These are phyloP conservation scores for Angomonas deanei DNA, from an alignment of 208 protist species.

Conservation along the genomic window DNA sequence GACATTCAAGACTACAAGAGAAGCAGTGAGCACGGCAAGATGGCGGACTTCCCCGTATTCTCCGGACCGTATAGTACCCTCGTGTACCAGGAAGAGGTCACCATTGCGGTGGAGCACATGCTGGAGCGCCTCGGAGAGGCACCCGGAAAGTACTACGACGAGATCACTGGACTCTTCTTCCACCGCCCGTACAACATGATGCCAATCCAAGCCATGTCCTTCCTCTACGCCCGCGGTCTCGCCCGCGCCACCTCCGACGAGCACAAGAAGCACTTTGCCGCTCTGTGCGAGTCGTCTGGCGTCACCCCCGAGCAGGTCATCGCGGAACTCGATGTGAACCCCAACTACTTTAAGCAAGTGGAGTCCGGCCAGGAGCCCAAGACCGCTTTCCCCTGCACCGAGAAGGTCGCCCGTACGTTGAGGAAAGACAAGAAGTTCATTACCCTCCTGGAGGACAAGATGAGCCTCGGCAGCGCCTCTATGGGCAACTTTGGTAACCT, in stretches of 20 bases:
- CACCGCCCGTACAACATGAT: slow-evolving; percentile 92
- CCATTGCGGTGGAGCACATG: slow-evolving; percentile 86
- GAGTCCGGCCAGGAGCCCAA: slow-evolving; percentile 62
- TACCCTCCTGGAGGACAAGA: slow-evolving; percentile 73
- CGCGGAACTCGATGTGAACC: slow-evolving; percentile 59
- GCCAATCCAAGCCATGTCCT: slow-evolving; percentile 88
- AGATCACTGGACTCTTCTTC: slow-evolving; percentile 84
- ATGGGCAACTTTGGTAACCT: slow-evolving; percentile 90
- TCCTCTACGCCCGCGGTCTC: slow-evolving; percentile 80
- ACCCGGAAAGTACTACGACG: slow-evolving; percentile 82
- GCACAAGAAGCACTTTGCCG: slow-evolving; percentile 57
- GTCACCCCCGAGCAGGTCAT: slow-evolving; percentile 36
- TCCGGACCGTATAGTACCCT: slow-evolving; percentile 87
- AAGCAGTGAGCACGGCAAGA: slow-evolving; percentile 66
- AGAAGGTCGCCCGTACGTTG: slow-evolving; percentile 76
- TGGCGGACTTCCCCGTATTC: slow-evolving; percentile 89
- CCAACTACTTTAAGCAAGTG: slow-evolving; percentile 76
- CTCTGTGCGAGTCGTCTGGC: slow-evolving; percentile 63
- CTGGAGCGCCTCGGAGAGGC: slow-evolving; percentile 45
- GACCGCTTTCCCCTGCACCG: slow-evolving; percentile 67
- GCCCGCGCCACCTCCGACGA: slow-evolving; percentile 62
- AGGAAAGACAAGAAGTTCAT: slow-evolving; percentile 76
- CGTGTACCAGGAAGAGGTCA: slow-evolving; percentile 87
- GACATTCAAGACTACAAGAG: slow-evolving; percentile 66
- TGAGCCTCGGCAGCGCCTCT: slow-evolving; percentile 80